Base-by-base conservation (phyloP, 768 basidiomycete genomes). In the Lactarius sp. region DNA sequence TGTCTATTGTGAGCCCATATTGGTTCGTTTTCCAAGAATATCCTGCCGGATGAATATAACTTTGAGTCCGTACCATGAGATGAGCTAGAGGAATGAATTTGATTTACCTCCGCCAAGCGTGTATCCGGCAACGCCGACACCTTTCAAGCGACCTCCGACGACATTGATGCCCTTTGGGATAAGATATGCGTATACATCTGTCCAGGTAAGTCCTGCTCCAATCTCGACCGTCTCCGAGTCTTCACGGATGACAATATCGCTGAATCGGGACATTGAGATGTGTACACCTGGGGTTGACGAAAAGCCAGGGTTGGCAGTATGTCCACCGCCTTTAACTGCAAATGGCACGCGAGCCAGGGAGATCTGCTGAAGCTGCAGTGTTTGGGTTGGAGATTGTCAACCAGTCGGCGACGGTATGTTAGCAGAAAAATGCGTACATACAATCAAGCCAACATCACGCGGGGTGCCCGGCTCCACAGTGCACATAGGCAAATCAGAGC, bases 121-220 rank as follows among this genome's bases (percentile, higher is more conserved):
- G 14, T 68, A 59, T 6, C 69, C 69, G 14, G 60, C 69, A 7
- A 65, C 63, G 2, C 70, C 69, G 46, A 71, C 68, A 37, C 70
- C 70, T 34, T 37, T 50, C 41, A 55, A 27, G 22, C 67, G 64
- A 27, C 69, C 68, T 37, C 70, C 70, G 12, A 66, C 60, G 33
- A 70, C 63, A 55, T 58, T 70, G 44, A 70, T 39, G 20, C 65
- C 60, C 18, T 42, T 53, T 12, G 67, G 65, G 5, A 37, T 36
- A n/a, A 70, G 56, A 9, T 56, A 56, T 31, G 52, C 53, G 33
- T 71, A 71, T 12, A 70, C 66, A n/a, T 70, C 65, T 31, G 67
- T 69, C 70, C 70, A 71, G 6, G 65, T 66, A 10, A 66, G 56
- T 14, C 70, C 70, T 18, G 70, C 56, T 4, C 68, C 65, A 27